Conservation (phyloP, 2,329 filamentous ascomycete genomes). For the Conoideocrella luteorostrata region DNA sequence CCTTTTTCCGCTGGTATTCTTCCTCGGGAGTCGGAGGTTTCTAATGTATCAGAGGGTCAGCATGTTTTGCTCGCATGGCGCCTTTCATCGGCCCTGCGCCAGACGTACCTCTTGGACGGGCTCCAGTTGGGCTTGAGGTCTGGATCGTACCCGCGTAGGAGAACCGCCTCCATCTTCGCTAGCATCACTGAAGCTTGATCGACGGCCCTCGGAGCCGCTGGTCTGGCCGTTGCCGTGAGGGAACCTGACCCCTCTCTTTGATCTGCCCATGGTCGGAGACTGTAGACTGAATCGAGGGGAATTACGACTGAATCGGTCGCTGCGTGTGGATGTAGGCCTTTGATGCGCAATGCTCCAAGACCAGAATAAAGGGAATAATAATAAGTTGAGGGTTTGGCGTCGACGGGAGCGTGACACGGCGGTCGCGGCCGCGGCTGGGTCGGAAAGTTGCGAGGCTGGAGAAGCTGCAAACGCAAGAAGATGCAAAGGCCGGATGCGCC, state of each 20-base stretch:
- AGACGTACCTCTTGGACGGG: constrained; percentile 29
- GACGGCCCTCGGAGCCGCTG: constrained; percentile 45
- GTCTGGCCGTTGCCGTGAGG: constrained; percentile 41
- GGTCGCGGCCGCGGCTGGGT: constrained; percentile 1
- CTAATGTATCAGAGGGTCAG: constrained; percentile 20
- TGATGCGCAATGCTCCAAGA: too few species aligned
- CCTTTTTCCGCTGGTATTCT: constrained; percentile 98
- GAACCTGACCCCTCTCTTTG: constrained; percentile 49
- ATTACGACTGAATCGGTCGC: too few species aligned
- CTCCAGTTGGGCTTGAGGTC: constrained; percentile 22
- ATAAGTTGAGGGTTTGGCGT: too few species aligned
- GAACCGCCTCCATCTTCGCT: constrained; percentile 48
- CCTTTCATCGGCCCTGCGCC: too few species aligned
- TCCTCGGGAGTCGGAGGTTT: constrained; percentile 36
- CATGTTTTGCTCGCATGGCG: background rate
- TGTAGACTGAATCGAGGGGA: background rate
- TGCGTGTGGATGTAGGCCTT: too few species aligned
- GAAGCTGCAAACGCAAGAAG: background rate
- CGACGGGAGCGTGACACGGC: background rate
- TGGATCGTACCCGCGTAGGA: constrained; percentile 22
- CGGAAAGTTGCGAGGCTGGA: background rate
- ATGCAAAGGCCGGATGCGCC: too few species aligned
- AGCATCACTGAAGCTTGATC: constrained; percentile 65
- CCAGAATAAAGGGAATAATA: too few species aligned
- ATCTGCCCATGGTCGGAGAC: constrained; percentile 25